Conservation (phyloP, 208 protist genomes). For the Angomonas ambiguus region DNA sequence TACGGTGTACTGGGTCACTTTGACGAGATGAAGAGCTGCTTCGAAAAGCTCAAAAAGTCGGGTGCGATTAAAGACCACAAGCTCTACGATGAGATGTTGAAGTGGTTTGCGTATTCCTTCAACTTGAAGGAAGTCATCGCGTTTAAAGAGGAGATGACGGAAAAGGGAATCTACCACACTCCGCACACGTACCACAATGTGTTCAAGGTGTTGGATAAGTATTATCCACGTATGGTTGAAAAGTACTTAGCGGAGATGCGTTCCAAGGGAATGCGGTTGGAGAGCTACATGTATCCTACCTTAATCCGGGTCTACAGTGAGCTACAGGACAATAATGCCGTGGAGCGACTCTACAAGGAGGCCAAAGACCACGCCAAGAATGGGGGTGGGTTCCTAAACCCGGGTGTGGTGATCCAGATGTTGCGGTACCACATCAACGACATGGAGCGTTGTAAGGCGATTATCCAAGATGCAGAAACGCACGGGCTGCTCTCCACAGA, state of each 20-base stretch:
- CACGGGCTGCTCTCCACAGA: conserved; percentile 63
- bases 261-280: conserved; percentile 60
- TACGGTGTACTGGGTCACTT: conserved; percentile 75
- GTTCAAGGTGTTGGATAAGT: conserved; percentile 84
- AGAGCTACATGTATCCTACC: conserved; percentile 81
- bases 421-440: conserved; percentile 54
- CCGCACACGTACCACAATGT: conserved; percentile 76
- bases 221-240: conserved; percentile 85
- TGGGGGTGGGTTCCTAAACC: conserved; percentile 39
- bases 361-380: conserved; percentile 39
- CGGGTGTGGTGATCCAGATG: conserved; percentile 60
- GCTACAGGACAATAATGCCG: conserved; percentile 43
- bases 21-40: conserved; percentile 72
- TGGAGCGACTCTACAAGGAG: conserved; percentile 79
- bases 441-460: conserved; percentile 30
- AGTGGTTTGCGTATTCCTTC: conserved; percentile 79
- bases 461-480: conserved; percentile 68
- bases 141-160: conserved; percentile 86
- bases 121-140: conserved; percentile 87
- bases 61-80: conserved; percentile 59
- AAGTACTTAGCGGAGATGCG: conserved; percentile 86
- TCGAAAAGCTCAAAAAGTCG: conserved; percentile 43
- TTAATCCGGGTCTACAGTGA: conserved; percentile 82
- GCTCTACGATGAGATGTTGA: conserved; percentile 87
- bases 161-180: conserved; percentile 71